Conservation (phyloP, 345 rosid genomes). For the Lepidium sativum region DNA sequence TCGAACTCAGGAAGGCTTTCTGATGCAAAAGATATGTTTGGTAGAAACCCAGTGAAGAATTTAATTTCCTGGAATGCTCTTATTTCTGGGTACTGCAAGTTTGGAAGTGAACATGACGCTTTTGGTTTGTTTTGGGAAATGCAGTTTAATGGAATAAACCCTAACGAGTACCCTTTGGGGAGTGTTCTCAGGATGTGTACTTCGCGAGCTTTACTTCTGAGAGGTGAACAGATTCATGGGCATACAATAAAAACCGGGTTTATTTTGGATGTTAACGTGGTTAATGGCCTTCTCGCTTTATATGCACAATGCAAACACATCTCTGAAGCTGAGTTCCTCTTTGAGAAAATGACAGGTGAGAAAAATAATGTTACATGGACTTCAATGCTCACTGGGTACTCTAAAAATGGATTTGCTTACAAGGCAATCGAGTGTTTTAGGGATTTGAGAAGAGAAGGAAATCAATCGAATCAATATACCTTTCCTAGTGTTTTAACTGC, state of each 20-base stretch:
- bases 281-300: slow-evolving; percentile 72
- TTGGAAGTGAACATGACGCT: slow-evolving; percentile 46
- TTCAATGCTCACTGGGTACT: slow-evolving; percentile 76
- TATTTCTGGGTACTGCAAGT: slow-evolving; percentile 60
- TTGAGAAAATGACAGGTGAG: slow-evolving; percentile 30
- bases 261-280: slow-evolving; percentile 49
- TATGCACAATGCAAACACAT: slow-evolving; percentile 64
- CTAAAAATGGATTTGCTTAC: slow-evolving; percentile 43
- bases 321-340: slow-evolving; percentile 61
- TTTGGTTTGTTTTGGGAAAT: slow-evolving; percentile 53
- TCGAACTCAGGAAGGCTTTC: slow-evolving; percentile 48
- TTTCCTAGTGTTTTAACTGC: slow-evolving; percentile 77
- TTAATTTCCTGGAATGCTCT: slow-evolving; percentile 78
- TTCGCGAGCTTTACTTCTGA: slow-evolving; percentile 29
- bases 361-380: slow-evolving; percentile 73
- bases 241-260: slow-evolving; percentile 43
- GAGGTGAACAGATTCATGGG: slow-evolving; percentile 76
- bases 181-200: slow-evolving; percentile 64
- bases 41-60: slow-evolving; percentile 41
- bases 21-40: slow-evolving; percentile 51
- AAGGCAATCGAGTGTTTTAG: slow-evolving; percentile 58
- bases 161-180: slow-evolving; percentile 59
- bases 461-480: slow-evolving; percentile 60
- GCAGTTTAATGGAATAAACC: slow-evolving; percentile 53
- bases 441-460: slow-evolving; percentile 49